A percentile compares a stretch with the other conserved stretches of the same genome.
phyloP scores from a whole-genome alignment of 2,329 filamentous ascomycete species.

The Ploettnerulaceae sp. region DNA sequence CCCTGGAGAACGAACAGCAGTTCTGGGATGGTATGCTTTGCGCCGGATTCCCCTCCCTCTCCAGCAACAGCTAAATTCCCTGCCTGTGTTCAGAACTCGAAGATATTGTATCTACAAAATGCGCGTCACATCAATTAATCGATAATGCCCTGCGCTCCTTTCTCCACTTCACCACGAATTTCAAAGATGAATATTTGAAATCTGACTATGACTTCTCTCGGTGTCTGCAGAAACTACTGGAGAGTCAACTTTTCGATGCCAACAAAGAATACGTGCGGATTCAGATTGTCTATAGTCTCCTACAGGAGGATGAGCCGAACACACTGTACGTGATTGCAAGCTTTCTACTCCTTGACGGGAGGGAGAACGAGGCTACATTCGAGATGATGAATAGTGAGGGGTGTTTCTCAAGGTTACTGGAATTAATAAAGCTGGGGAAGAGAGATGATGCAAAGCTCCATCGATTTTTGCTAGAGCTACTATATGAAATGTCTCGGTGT shows the following conservation, averaged over 20 bases:
- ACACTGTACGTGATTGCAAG: constrained; percentile 79
- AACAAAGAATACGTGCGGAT: constrained; percentile 84
- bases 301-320: constrained; percentile 80
- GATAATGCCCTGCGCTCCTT: constrained; percentile 84
- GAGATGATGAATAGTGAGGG: constrained; percentile 83
- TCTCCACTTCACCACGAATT: constrained; percentile 70
- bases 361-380: constrained; percentile 70
- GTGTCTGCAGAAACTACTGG: constrained; percentile 74
- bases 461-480: constrained; percentile 74
- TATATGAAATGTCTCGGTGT: constrained; percentile 96
- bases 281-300: constrained; percentile 85
- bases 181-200: constrained; percentile 69
- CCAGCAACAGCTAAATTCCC: constrained; percentile 2
- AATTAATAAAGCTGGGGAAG: constrained; percentile 64
- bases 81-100: constrained; percentile 54
- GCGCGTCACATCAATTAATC: constrained; percentile 59
- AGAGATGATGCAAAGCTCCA: constrained; percentile 69
- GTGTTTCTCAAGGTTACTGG: constrained; percentile 76
- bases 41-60: constrained; percentile 6
- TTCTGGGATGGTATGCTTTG: constrained; percentile 75
- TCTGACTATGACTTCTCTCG: constrained; percentile 74
- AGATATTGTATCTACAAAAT: constrained; percentile 55
- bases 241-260: constrained; percentile 66
- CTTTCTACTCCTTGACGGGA: constrained; percentile 83
- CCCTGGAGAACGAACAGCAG: constrained; percentile 73